phyloP scores from a whole-genome alignment of 1,284 basidiomycete genomes.

The Trametes versicolor region DNA sequence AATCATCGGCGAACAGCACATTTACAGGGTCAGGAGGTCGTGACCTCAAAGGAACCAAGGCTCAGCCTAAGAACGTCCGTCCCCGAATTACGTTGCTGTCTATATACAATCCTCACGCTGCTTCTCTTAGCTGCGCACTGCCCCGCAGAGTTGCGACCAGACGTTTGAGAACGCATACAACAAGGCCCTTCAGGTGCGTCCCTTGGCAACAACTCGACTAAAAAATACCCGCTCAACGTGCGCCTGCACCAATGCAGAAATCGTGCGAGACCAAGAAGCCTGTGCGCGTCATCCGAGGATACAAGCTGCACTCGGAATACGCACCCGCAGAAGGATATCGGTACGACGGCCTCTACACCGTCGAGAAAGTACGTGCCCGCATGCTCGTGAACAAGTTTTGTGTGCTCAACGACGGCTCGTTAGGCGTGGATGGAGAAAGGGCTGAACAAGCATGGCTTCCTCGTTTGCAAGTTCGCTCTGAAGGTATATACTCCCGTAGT shows the following conservation, averaged over 20 bases:
- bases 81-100: too few species aligned
- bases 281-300: slow-evolving; percentile 85
- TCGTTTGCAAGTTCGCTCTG: slow-evolving; percentile 84
- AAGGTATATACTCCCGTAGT: slow-evolving; percentile 57
- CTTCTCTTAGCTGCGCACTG: slow-evolving; percentile 75
- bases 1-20: slow-evolving; percentile 54
- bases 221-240: background rate
- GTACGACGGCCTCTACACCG: slow-evolving; percentile 85
- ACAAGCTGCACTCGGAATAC: slow-evolving; percentile 73
- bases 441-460: slow-evolving; percentile 66
- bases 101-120: too few species aligned
- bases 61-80: slow-evolving; percentile 79
- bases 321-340: slow-evolving; percentile 84
- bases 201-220: background rate
- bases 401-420: slow-evolving; percentile 5
- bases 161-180: slow-evolving; percentile 78
- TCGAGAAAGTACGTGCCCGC: slow-evolving; percentile 64
- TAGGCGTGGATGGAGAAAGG: slow-evolving; percentile 79
- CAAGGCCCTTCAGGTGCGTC: slow-evolving; percentile 65
- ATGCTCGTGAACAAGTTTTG: background rate
- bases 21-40: slow-evolving; percentile 86
- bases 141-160: slow-evolving; percentile 84
- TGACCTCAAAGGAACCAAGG: slow-evolving; percentile 82
- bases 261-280: slow-evolving; percentile 80
- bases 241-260: slow-evolving; percentile 49